A percentile compares a stretch with the other conserved stretches of the same genome.
phyloP scores from a whole-genome alignment of 805 yeast genomes.

The Suhomyces sp. region DNA sequence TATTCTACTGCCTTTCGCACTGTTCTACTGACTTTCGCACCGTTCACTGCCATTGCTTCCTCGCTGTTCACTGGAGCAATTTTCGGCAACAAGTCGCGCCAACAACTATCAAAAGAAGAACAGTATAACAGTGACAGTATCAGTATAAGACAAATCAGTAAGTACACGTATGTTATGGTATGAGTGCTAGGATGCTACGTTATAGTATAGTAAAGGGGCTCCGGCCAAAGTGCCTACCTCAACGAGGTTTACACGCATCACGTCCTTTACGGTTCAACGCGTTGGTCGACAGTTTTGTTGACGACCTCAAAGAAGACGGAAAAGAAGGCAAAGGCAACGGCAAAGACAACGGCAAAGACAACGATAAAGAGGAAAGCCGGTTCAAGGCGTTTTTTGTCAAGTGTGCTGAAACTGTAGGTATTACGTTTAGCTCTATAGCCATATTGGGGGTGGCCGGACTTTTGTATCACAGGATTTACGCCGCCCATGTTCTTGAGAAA shows the following conservation, averaged over 20 bases:
- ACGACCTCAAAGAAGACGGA: constrained; percentile 7
- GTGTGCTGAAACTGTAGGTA: constrained; percentile 64
- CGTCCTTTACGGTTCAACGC: constrained; percentile 4
- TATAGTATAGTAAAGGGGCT: too few relatives aligned
- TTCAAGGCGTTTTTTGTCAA: constrained; percentile 25
- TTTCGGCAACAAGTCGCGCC: too few relatives aligned
- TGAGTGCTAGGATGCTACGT: too few relatives aligned
- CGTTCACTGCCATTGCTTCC: too few relatives aligned
- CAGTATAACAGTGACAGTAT: too few relatives aligned
- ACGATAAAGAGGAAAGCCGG: constrained; percentile 3
- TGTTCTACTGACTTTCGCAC: too few relatives aligned
- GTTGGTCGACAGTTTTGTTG: constrained; percentile 7
- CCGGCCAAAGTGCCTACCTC: too few relatives aligned
- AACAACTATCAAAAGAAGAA: too few relatives aligned
- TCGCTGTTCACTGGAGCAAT: too few relatives aligned
- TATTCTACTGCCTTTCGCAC: too few relatives aligned
- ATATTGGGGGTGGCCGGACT: constrained; percentile 71
- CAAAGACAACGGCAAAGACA: neutral
- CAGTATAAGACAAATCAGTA: too few relatives aligned
- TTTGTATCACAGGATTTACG: constrained; percentile 63
- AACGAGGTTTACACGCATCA: neutral
- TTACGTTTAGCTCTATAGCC: constrained; percentile 65
- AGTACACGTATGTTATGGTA: too few relatives aligned
- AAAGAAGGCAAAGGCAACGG: neutral
- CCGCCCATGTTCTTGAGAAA: constrained; percentile 56